These are phyloP conservation scores for Trypanosomatidae sp. DNA, from an alignment of 208 protist species.

Conservation along the genomic window DNA sequence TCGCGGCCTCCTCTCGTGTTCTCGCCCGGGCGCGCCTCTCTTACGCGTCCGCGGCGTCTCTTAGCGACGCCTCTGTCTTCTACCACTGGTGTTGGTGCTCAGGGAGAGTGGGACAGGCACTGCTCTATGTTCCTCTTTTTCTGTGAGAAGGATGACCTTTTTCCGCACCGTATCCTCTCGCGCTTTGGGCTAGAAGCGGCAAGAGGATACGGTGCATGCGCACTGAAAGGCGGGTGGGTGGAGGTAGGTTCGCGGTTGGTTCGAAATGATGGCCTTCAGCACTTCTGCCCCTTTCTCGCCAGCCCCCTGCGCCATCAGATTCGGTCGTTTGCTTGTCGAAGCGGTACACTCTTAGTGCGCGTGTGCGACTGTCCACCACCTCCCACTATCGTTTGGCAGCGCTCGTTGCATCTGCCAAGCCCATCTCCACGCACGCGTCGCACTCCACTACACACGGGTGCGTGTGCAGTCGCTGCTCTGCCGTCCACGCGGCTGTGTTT, in stretches of 20 bases:
- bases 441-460: not conserved
- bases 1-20: not conserved
- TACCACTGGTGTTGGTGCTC: not conserved
- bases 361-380: constrained; percentile 2
- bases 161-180: not conserved
- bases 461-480: not conserved
- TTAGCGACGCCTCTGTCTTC: not conserved
- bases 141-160: not conserved
- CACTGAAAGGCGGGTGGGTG: not conserved
- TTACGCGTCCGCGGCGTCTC: not conserved
- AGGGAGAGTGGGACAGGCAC: not conserved
- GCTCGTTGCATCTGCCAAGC: not conserved
- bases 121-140: not conserved
- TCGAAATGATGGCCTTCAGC: not conserved
- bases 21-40: not conserved
- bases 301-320: not conserved
- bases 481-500: not conserved
- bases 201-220: not conserved
- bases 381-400: not conserved
- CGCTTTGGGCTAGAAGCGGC: not conserved
- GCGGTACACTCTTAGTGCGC: not conserved
- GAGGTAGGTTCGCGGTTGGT: not conserved
- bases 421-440: not conserved
- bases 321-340: not conserved
- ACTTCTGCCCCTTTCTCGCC: not conserved